A percentile compares a stretch with the other conserved stretches of the same genome.
These are phyloP conservation scores for Aspergillus sp. DNA, from an alignment of 2,329 filamentous ascomycete species.

Conservation along the genomic window DNA sequence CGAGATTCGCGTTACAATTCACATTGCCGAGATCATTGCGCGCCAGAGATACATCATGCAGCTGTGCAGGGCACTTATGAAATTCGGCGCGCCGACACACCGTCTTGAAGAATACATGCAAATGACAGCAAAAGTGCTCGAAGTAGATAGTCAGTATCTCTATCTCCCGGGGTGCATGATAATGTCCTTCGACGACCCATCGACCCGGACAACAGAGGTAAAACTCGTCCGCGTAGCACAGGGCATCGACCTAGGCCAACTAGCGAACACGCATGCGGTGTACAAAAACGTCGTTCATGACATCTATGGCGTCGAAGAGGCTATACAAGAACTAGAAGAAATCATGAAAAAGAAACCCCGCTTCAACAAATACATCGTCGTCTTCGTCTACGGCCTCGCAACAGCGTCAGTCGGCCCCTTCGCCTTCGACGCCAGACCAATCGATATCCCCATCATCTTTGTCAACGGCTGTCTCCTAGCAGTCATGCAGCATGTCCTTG, in stretches of 20 bases:
- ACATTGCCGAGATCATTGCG: slow-evolving; percentile 63
- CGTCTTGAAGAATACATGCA: slow-evolving; percentile 83
- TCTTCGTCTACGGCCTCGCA: slow-evolving; percentile 67
- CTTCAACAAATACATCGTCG: slow-evolving; percentile 47
- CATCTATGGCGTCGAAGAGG: slow-evolving; percentile 40
- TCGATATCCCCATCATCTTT: slow-evolving; percentile 73
- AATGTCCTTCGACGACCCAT: slow-evolving; percentile 65
- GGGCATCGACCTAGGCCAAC: slow-evolving; percentile 37
- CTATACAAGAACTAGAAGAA: slow-evolving; percentile 36
- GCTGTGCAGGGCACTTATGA: slow-evolving; percentile 80
- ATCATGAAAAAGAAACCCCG: slow-evolving; percentile 55
- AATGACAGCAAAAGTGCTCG: slow-evolving; percentile 81
- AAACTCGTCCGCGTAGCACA: slow-evolving; percentile 38
- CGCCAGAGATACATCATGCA: slow-evolving; percentile 78
- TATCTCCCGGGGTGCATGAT: slow-evolving; percentile 94
- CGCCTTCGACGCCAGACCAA: slow-evolving; percentile 67
- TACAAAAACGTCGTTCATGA: slow-evolving; percentile 46
- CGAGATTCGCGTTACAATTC: slow-evolving; percentile 53
- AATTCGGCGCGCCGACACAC: slow-evolving; percentile 84
- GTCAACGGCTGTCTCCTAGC: slow-evolving; percentile 68
- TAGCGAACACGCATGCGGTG: slow-evolving; percentile 40
- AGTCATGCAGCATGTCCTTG: slow-evolving; percentile 65
- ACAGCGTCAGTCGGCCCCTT: slow-evolving; percentile 72
- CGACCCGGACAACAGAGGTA: slow-evolving; percentile 42
- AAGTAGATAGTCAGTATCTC: slow-evolving; percentile 82